phyloP scores from a whole-genome alignment of 139 green algal species.

The Raphidocelis subcapitata region DNA sequence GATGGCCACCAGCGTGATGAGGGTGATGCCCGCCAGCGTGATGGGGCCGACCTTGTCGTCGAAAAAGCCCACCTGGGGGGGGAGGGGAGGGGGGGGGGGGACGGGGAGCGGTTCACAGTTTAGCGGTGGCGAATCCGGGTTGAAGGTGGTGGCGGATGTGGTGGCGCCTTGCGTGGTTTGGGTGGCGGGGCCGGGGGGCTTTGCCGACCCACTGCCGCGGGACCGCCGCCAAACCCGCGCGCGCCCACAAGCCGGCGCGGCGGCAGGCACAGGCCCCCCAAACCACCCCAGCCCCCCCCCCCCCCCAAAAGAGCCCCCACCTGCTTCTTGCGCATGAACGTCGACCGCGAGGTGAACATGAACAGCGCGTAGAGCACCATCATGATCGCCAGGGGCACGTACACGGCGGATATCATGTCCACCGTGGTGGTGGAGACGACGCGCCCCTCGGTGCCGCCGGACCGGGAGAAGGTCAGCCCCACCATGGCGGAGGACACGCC shows the following conservation, averaged over 20 bases:
- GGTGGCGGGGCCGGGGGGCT: too few species aligned
- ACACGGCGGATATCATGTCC: constrained; percentile 70
- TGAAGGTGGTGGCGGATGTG: too few species aligned
- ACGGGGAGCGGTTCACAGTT: background rate
- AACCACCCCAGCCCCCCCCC: too few species aligned
- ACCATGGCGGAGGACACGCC: constrained; percentile 78
- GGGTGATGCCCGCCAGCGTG: constrained; percentile 62
- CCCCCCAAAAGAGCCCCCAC: constrained; percentile 17
- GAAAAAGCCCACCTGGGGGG: constrained; percentile 76
- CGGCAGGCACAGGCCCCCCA: too few species aligned
- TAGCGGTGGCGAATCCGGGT: too few species aligned
- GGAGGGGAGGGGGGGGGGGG: background rate
- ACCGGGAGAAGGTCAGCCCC: constrained; percentile 49
- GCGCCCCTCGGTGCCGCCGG: constrained; percentile 15
- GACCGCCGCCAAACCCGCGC: too few species aligned
- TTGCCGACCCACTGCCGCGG: too few species aligned
- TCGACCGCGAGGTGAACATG: constrained; percentile 74
- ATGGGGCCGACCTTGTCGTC: constrained; percentile 76
- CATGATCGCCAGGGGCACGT: constrained; percentile 77
- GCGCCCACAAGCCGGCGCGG: too few species aligned
- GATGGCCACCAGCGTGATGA: constrained; percentile 57
- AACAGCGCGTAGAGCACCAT: constrained; percentile 85
- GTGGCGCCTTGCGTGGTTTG: too few species aligned
- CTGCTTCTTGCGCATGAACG: constrained; percentile 79
- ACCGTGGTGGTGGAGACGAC: constrained; percentile 68